Evolutionary conservation across 2,329 filamentous ascomycete species (phyloP).

Genomic region (Calonectria hawksworthii): DNA sequence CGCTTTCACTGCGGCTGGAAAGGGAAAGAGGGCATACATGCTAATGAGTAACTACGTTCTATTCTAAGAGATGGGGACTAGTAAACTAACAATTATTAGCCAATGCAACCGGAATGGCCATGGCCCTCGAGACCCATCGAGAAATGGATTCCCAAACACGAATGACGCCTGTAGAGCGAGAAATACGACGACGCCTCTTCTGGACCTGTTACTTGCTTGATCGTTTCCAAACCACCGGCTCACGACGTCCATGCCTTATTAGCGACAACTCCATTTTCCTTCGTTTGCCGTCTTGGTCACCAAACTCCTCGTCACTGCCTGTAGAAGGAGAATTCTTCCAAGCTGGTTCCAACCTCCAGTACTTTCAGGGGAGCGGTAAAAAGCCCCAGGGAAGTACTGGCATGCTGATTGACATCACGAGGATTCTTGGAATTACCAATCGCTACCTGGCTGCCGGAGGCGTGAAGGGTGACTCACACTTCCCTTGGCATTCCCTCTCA

Average conservation of each 20-base stretch:
- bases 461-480: constrained; percentile 90
- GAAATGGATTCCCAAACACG: constrained; percentile 76
- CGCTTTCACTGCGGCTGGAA: constrained; percentile 82
- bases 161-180: constrained; percentile 77
- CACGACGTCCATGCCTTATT: constrained; percentile 84
- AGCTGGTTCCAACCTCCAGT: constrained; percentile 82
- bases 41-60: constrained; percentile 72
- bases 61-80: background rate
- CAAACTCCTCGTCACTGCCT: constrained; percentile 70
- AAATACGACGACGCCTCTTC: constrained; percentile 84
- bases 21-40: constrained; percentile 91
- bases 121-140: constrained; percentile 84
- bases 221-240: constrained; percentile 85
- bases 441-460: constrained; percentile 87
- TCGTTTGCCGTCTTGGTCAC: constrained; percentile 81
- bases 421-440: constrained; percentile 86
- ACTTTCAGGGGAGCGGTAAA: constrained; percentile 76
- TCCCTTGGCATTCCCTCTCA: constrained; percentile 90
- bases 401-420: constrained; percentile 87
- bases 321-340: constrained; percentile 87
- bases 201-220: constrained; percentile 93
- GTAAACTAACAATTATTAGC: constrained; percentile 64
- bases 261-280: constrained; percentile 82
- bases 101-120: constrained; percentile 84
- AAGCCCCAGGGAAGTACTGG: constrained; percentile 82